These are phyloP conservation scores for Paraphaeosphaeria minitans DNA, from an alignment of 2,329 filamentous ascomycete species.

Conservation along the genomic window DNA sequence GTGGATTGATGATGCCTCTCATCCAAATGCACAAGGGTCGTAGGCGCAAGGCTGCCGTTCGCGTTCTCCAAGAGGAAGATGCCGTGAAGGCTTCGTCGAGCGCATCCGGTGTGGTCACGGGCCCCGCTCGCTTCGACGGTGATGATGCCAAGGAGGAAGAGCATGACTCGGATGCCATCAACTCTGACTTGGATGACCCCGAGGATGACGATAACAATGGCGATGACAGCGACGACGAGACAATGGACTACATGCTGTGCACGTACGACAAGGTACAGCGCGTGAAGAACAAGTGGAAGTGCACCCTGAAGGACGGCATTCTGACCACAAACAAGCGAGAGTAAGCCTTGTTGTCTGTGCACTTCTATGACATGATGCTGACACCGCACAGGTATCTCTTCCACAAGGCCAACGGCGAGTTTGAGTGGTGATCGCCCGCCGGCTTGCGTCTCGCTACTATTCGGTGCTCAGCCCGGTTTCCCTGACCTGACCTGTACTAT, in stretches of 20 bases:
- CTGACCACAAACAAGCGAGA: conserved; percentile 92
- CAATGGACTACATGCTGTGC: conserved; percentile 93
- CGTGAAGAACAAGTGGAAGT: conserved; percentile 98
- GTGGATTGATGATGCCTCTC: conserved; percentile 76
- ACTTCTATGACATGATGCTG: conserved; percentile 11
- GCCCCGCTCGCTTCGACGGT: conserved; percentile 59
- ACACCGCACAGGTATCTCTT: conserved; percentile 75
- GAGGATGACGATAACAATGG: conserved; percentile 83
- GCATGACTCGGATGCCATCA: conserved; percentile 83
- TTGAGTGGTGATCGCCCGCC: conserved; percentile 78
- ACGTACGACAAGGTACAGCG: conserved; percentile 99
- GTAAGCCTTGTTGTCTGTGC: conserved; percentile 51
- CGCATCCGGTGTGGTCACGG: conserved; percentile 16
- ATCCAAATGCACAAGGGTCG: conserved; percentile 57
- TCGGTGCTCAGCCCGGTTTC: neutral
- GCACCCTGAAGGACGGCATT: conserved; percentile 94
- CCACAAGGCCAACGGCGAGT: conserved; percentile 95
- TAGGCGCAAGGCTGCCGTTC: conserved; percentile 47
- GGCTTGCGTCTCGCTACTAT: neutral
- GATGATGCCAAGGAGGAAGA: conserved; percentile 62
- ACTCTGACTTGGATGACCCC: conserved; percentile 94
- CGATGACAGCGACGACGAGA: conserved; percentile 83
- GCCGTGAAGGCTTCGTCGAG: conserved; percentile 31
- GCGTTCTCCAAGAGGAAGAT: conserved; percentile 61
- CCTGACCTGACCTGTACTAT: conserved; percentile 5